Evolutionary conservation across 2,329 filamentous ascomycete species (phyloP).

Genomic region (Penicillium decumbens): DNA sequence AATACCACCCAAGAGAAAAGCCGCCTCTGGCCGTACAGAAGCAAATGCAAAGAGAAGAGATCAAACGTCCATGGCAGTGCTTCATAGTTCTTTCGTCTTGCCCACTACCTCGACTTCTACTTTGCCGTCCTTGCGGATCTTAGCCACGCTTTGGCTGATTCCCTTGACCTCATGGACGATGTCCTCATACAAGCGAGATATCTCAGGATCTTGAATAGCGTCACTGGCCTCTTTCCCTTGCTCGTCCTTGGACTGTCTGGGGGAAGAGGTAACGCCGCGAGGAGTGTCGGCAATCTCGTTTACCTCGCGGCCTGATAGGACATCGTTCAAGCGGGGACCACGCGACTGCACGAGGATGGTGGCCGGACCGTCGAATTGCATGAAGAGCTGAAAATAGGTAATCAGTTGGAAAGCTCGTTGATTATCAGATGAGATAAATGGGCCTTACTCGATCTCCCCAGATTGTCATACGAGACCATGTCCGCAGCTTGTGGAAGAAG

Average conservation of each 20-base stretch:
- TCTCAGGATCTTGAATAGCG: slow-evolving; percentile 23
- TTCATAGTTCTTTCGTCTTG: slow-evolving; percentile 13
- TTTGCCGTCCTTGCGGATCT: slow-evolving; percentile 58
- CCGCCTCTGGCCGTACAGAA: slow-evolving; percentile 16
- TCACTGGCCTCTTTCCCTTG: slow-evolving; percentile 20
- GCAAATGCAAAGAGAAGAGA: slow-evolving; percentile 9
- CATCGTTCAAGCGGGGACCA: slow-evolving; percentile 72
- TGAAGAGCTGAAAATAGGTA: slow-evolving; percentile 59
- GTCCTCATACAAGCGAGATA: slow-evolving; percentile 28
- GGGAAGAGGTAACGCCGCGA: slow-evolving; percentile 63
- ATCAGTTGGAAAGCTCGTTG: neutral
- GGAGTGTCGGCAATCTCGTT: slow-evolving; percentile 85
- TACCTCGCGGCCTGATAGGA: slow-evolving; percentile 70
- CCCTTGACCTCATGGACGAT: slow-evolving; percentile 31
- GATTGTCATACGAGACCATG: slow-evolving; percentile 72
- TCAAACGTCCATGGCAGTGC: slow-evolving; percentile 7
- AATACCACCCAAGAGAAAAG: slow-evolving; percentile 14
- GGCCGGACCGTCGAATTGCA: slow-evolving; percentile 81
- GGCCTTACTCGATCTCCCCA: slow-evolving; percentile 75
- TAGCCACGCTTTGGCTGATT: slow-evolving; percentile 46
- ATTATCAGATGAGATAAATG: neutral
- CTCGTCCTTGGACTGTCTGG: slow-evolving; percentile 41
- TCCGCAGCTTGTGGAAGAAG: slow-evolving; percentile 66
- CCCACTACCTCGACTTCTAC: slow-evolving; percentile 54
- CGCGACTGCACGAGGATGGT: slow-evolving; percentile 85